Evolutionary conservation across 2,329 filamentous ascomycete species (phyloP).

Genomic region (Aspergillus piperis): DNA sequence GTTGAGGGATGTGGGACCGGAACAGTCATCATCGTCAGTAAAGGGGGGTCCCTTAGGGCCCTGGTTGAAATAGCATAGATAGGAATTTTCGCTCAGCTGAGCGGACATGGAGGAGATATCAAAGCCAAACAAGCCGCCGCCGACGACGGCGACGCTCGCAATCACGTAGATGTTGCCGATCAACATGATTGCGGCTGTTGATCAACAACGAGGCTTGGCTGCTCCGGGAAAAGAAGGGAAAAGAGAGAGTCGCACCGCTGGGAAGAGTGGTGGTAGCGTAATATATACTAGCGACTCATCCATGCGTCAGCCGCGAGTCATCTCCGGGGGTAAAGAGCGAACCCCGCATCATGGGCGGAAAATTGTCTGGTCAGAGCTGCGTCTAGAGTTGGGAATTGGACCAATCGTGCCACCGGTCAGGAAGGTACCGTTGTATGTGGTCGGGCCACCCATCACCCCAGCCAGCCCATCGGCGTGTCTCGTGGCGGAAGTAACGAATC

Average conservation of each 20-base stretch:
- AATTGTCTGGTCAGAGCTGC: background rate
- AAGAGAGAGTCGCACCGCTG: background rate
- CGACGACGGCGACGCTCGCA: conserved; percentile 53
- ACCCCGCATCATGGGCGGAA: background rate
- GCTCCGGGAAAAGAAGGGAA: background rate
- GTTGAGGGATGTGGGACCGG: conserved; percentile 49
- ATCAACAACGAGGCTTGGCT: background rate
- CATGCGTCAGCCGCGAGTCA: conserved; percentile 1
- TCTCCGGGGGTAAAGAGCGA: background rate
- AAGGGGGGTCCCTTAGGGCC: conserved; percentile 56
- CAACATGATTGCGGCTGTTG: background rate
- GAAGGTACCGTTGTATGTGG: conserved; percentile 4
- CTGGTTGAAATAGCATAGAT: conserved; percentile 69
- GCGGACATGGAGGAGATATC: conserved; percentile 42
- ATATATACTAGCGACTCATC: background rate
- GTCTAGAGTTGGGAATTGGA: background rate
- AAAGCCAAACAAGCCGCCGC: conserved; percentile 36
- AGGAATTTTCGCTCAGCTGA: conserved; percentile 46
- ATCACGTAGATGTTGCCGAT: conserved; percentile 60
- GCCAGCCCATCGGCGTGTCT: background rate
- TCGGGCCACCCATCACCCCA: background rate
- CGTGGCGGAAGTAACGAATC: background rate
- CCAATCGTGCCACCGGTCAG: background rate
- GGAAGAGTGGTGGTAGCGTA: background rate
- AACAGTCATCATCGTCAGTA: conserved; percentile 50